Base-by-base conservation (phyloP, 2,329 filamentous ascomycete species). In the Lachnellula arida region DNA sequence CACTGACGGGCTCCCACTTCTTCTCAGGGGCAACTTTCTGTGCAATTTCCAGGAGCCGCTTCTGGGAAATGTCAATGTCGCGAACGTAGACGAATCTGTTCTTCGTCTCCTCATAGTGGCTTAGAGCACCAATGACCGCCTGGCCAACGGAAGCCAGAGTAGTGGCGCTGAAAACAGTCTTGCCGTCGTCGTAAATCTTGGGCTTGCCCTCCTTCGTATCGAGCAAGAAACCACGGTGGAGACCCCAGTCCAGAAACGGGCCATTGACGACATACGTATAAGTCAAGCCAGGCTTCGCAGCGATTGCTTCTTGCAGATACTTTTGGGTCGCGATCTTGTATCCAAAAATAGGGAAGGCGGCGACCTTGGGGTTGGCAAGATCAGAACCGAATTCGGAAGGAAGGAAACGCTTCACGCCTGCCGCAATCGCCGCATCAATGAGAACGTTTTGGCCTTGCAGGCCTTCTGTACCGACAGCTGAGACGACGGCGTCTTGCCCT, bases 341-440 rank as follows among this genome's bases (percentile, higher is more conserved):
- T 1, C 66, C 68, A 56, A 82, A 84, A 1, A 83, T 65, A 1
- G 81, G 77, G 1, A 86, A 74, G 2, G 69, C 49, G 53, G 72
- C 60, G 47, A 69, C 61, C 51, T 68, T 67, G 66, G 72, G 40
- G 61, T 70, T 57, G 63, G 74, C 64, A 71, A 75, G 64, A 67
- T 75, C 66, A 7, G 69, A 68, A 19, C 73, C 73, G 40, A 79
- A 87, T 54, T 87, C 82, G 2, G 80, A 80, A 1, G 83, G 82
- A 28, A 87, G 71, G 71, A 85, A 84, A n/a, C 81, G 76, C 62
- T 80, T 75, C 6, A 86, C 81, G 7, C 81, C 79, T 0, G 81
- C 82, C 6, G 76, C 76, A 46, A 81, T 74, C 14, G 81, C 76
- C 1, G 82, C 84, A 49, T 86, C 78, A 46, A 85, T 75, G 53